Evolutionary conservation across 257 asterid genomes (phyloP), one percentile per base, ranked within the genome.

Genomic region (Solanum arcanum): DNA sequence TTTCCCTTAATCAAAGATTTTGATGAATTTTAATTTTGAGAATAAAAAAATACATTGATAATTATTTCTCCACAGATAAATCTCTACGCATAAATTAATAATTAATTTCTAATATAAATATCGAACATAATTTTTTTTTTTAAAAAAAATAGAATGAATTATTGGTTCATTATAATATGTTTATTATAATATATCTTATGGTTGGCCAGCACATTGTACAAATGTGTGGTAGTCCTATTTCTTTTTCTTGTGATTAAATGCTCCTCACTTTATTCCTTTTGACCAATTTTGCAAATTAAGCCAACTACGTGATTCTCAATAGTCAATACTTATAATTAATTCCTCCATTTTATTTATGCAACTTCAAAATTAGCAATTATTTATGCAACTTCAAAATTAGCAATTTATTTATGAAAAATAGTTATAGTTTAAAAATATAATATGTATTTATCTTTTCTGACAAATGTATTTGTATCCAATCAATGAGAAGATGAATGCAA

Each of bases 41-140:
- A 6, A 18, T 56, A 4, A 7, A 18, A 16, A 56, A 56, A 18
- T 56, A 16, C 5, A 52, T 3, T 56, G 11, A 2, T 2, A 56
- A 56, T 23, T 0, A n/a, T 23, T 56, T 56, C 64, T 18, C n/a
- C n/a, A 52, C n/a, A 0, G 3, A 56, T 56, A 56, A 9, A 56
- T 0, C 1, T 0, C 11, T 56, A 56, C 11, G 0, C 5, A 0
- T 1, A 0, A 56, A 56, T 18, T 0, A 0, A 0, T 56, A 56
- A 10, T 16, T 2, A 56, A 18, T 6, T 9, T 52, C 9, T 3
- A 52, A 56, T 18, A 52, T 1, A 18, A 1, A 52, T 52, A 52
- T 18, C n/a, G 1, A 18, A 52, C 1, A 18, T 3, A 10, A 52
- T 2, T 16, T 13, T 2, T 33, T 33, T 35, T 35, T 35, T 5